phyloP scores from a whole-genome alignment of 768 basidiomycete genomes.

The Rubroboletus satanas region DNA sequence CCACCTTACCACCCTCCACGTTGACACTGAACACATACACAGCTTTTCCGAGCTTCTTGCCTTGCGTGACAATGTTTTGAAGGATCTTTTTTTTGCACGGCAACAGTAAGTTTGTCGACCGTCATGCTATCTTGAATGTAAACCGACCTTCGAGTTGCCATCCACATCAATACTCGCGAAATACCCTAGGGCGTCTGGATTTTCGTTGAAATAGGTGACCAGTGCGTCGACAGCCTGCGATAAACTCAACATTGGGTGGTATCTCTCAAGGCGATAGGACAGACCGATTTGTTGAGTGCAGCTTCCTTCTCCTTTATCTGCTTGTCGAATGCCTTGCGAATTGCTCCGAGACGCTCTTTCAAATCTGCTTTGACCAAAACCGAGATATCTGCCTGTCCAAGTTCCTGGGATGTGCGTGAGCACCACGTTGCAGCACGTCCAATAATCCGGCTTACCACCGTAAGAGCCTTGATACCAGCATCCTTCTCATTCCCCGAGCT shows the following conservation, averaged over 20 bases:
- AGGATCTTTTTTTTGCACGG: conserved; percentile 43
- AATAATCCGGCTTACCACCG: conserved; percentile 50
- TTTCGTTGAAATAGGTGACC: conserved; percentile 70
- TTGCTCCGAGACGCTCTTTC: conserved; percentile 62
- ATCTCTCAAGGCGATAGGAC: conserved; percentile 12
- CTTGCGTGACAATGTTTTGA: conserved; percentile 68
- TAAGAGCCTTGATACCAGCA: conserved; percentile 75
- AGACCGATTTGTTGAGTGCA: conserved; percentile 71
- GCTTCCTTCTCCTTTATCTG: conserved; percentile 79
- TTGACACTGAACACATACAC: conserved; percentile 88
- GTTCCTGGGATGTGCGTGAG: conserved; percentile 53
- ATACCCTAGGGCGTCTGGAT: conserved; percentile 66
- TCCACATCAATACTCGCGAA: conserved; percentile 70
- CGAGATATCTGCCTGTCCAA: conserved; percentile 87
- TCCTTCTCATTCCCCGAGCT: conserved; percentile 80
- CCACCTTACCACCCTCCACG: conserved; percentile 63
- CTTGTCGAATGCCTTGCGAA: conserved; percentile 84
- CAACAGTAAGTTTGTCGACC: background rate
- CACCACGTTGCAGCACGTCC: background rate
- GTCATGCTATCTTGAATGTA: background rate
- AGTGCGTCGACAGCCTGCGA: conserved; percentile 67
- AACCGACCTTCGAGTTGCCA: conserved; percentile 77
- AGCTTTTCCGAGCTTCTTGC: conserved; percentile 78
- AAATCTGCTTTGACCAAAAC: conserved; percentile 77
- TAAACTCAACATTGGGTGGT: background rate